These are phyloP conservation scores for Penstemon eatonii DNA, from an alignment of 257 asterid genomes.

Conservation along the genomic window DNA sequence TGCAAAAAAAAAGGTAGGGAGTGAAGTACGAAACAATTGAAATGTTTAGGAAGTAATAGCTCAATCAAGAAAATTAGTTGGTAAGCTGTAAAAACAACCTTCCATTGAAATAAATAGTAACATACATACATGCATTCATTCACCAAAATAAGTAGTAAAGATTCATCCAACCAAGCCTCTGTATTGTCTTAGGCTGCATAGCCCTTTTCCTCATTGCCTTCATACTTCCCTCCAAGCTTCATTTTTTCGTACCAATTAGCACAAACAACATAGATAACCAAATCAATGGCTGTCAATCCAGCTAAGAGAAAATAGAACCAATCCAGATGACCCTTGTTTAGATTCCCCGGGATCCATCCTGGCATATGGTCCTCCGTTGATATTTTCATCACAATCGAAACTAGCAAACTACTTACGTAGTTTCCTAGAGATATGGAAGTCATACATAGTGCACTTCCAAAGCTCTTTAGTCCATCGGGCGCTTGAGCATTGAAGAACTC, in stretches of 20 bases:
- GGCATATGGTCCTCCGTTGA: constrained; percentile 13
- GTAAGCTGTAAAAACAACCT: too few species aligned
- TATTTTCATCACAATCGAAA: constrained; percentile 16
- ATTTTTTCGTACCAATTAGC: constrained; percentile 28
- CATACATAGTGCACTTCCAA: constrained; percentile 40
- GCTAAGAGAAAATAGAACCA: constrained; percentile 31
- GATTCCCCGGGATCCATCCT: constrained; percentile 36
- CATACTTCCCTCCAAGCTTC: background rate
- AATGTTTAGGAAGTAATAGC: too few species aligned
- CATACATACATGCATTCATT: too few species aligned
- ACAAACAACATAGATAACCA: constrained; percentile 21
- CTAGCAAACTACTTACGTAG: constrained; percentile 34
- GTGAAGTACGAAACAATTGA: too few species aligned
- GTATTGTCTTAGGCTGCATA: background rate
- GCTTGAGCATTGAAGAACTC: constrained; percentile 39
- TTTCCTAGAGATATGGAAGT: constrained; percentile 38
- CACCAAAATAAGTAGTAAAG: too few species aligned
- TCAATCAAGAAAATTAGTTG: too few species aligned
- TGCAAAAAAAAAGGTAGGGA: too few species aligned
- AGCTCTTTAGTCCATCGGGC: constrained; percentile 39
- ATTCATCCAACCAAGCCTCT: too few species aligned
- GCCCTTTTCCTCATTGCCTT: background rate
- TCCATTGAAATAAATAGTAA: too few species aligned
- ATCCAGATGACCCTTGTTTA: constrained; percentile 32
- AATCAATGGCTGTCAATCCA: constrained; percentile 18